Percentiles rank a stretch among this genome's conserved stretches.
Conservation (phyloP, 2,329 filamentous ascomycete species). For the Alternaria gaisen region DNA sequence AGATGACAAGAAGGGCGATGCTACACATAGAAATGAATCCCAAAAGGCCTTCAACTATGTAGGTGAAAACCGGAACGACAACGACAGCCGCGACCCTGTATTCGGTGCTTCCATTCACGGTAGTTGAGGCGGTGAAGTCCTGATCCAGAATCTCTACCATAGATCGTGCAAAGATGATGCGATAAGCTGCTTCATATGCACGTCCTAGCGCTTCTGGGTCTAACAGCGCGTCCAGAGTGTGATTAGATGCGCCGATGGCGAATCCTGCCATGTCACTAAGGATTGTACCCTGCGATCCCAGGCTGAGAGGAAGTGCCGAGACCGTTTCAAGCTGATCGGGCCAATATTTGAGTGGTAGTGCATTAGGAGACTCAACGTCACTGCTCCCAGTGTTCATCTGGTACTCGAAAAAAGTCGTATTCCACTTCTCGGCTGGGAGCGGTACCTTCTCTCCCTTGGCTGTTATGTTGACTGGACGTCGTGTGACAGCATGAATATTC, state of each 20-base stretch:
- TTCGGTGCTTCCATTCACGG: constrained; percentile 21
- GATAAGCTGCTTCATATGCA: constrained; percentile 54
- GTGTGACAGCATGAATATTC: constrained; percentile 40
- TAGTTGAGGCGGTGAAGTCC: constrained; percentile 12
- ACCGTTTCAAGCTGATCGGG: constrained; percentile 22
- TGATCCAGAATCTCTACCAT: constrained; percentile 44
- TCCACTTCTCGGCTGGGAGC: constrained; percentile 45
- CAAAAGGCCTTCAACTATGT: constrained; percentile 50
- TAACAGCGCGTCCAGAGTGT: constrained; percentile 43
- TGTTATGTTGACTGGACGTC: constrained; percentile 13
- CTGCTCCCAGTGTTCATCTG: constrained; percentile 12
- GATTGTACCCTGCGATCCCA: not conserved
- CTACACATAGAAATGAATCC: constrained; percentile 33
- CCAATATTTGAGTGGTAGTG: constrained; percentile 9
- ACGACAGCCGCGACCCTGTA: constrained; percentile 47
- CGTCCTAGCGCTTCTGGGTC: constrained; percentile 42
- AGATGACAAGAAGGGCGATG: constrained; percentile 34
- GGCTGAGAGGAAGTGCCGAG: constrained; percentile 18
- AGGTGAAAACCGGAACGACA: constrained; percentile 50
- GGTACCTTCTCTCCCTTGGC: constrained; percentile 32
- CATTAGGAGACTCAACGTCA: constrained; percentile 11
- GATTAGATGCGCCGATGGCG: constrained; percentile 43
- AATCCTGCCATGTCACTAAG: constrained; percentile 49
- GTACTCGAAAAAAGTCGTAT: constrained; percentile 52
- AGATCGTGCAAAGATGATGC: constrained; percentile 53